Conservation (phyloP, 2,329 filamentous ascomycete genomes). For the Remersonia thermophila region DNA sequence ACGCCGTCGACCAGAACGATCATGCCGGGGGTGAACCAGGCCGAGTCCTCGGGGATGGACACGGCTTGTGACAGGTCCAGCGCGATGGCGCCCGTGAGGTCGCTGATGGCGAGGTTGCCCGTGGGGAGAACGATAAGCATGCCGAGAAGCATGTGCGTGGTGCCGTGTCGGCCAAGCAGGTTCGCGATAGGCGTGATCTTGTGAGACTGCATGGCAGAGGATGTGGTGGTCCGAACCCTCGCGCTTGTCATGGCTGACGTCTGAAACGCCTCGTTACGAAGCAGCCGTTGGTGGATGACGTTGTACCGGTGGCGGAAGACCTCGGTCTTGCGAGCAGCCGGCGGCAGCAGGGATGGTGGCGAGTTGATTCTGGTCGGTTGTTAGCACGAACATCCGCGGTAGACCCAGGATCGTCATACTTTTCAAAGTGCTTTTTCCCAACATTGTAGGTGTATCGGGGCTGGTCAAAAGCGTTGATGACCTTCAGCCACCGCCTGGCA, state of each 20-base stretch:
- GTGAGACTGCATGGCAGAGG: constrained; percentile 54
- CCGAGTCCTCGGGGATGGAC: constrained; percentile 70
- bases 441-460: constrained; percentile 67
- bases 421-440: constrained; percentile 82
- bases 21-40: constrained; percentile 94
- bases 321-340: constrained; percentile 67
- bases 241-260: constrained; percentile 59
- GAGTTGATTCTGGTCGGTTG: constrained; percentile 38
- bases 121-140: constrained; percentile 71
- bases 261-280: constrained; percentile 90
- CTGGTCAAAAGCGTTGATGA: constrained; percentile 75
- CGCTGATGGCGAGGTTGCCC: constrained; percentile 69
- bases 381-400: no score
- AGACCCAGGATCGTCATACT: no score
- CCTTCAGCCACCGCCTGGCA: constrained; percentile 69
- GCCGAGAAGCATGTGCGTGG: constrained; percentile 74
- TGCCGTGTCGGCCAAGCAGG: constrained; percentile 66
- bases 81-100: constrained; percentile 76
- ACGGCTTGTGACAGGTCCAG: constrained; percentile 72
- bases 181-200: constrained; percentile 79
- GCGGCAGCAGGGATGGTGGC: constrained; percentile 60
- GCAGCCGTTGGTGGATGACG: constrained; percentile 78
- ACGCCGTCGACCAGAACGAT: constrained; percentile 87
- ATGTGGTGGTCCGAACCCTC: constrained; percentile 46
- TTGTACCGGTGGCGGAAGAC: constrained; percentile 86